A percentile compares a stretch with the other conserved stretches of the same genome.
Evolutionary conservation across 352 stramenopile genomes (phyloP).

Genomic region (Globisporangium takayamanum): DNA sequence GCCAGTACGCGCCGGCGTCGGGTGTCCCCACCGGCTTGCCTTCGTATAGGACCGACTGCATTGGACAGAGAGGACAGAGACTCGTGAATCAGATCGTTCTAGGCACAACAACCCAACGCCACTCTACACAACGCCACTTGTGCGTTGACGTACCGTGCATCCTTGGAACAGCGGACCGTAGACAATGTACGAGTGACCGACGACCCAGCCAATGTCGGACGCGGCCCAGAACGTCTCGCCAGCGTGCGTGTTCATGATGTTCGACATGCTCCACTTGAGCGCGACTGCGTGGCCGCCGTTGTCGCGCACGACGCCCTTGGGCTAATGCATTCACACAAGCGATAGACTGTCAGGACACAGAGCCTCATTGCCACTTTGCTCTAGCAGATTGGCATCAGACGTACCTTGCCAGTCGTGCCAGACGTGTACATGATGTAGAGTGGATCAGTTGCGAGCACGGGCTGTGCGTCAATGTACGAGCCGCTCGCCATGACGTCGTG

Average conservation of each 20-base stretch:
- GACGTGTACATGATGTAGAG: slow-evolving; percentile 83
- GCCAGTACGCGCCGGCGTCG: slow-evolving; percentile 84
- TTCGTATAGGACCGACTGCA: slow-evolving; percentile 84
- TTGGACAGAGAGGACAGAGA: background rate
- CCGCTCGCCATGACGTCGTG: slow-evolving; percentile 22
- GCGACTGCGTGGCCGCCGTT: slow-evolving; percentile 73
- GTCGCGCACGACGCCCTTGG: slow-evolving; percentile 75
- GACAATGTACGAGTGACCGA: slow-evolving; percentile 85
- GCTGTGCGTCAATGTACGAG: slow-evolving; percentile 16
- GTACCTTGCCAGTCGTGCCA: slow-evolving; percentile 51
- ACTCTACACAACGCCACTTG: background rate
- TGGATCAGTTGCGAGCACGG: slow-evolving; percentile 36
- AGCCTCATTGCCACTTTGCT: background rate
- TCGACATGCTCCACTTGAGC: slow-evolving; percentile 85
- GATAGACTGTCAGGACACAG: background rate
- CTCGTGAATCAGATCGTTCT: background rate
- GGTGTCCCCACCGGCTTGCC: slow-evolving; percentile 86
- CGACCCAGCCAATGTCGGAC: slow-evolving; percentile 87
- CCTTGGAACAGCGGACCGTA: slow-evolving; percentile 87
- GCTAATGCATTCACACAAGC: slow-evolving; percentile 10
- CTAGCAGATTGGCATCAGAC: background rate
- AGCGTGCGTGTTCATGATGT: slow-evolving; percentile 63
- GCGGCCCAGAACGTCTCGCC: slow-evolving; percentile 84
- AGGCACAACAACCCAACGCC: background rate
- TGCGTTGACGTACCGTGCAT: slow-evolving; percentile 38